A percentile compares a stretch with the other conserved stretches of the same genome.
Conservation (phyloP, 1,284 basidiomycete genomes). For the Irpex sp. region DNA sequence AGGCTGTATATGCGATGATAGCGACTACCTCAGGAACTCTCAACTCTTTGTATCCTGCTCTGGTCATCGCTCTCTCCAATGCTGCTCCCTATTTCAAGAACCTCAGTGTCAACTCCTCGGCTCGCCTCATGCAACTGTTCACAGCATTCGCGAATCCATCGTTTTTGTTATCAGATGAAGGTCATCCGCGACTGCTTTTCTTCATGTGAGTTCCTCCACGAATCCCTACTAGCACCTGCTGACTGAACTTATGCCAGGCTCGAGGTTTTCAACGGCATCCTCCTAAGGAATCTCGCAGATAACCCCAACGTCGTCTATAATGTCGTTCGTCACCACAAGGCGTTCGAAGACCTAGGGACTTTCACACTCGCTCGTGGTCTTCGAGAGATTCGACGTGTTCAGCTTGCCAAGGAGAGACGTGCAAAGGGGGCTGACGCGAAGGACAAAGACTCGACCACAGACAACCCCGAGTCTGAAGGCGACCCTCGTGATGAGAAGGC, state of each 20-base stretch:
- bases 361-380: conserved; percentile 84
- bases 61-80: conserved; percentile 89
- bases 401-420: conserved; percentile 70
- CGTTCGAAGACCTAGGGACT: conserved; percentile 84
- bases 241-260: conserved; percentile 47
- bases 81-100: conserved; percentile 83
- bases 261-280: conserved; percentile 85
- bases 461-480: conserved; percentile 20
- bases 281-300: conserved; percentile 66
- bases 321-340: conserved; percentile 76
- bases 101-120: conserved; percentile 78
- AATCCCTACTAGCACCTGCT: background rate
- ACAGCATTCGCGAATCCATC: conserved; percentile 85
- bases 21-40: conserved; percentile 83
- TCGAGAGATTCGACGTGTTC: conserved; percentile 76
- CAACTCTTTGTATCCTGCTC: conserved; percentile 85
- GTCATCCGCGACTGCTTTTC: conserved; percentile 87
- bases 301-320: conserved; percentile 90
- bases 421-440: conserved; percentile 26
- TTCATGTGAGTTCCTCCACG: conserved; percentile 60
- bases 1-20: conserved; percentile 86
- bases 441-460: conserved; percentile 21
- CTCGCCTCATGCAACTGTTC: conserved; percentile 83
- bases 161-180: conserved; percentile 91
- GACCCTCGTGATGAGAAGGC: conserved; percentile 58